Base-by-base conservation (phyloP, 2,329 filamentous ascomycete genomes). In the Alternaria triticina region DNA sequence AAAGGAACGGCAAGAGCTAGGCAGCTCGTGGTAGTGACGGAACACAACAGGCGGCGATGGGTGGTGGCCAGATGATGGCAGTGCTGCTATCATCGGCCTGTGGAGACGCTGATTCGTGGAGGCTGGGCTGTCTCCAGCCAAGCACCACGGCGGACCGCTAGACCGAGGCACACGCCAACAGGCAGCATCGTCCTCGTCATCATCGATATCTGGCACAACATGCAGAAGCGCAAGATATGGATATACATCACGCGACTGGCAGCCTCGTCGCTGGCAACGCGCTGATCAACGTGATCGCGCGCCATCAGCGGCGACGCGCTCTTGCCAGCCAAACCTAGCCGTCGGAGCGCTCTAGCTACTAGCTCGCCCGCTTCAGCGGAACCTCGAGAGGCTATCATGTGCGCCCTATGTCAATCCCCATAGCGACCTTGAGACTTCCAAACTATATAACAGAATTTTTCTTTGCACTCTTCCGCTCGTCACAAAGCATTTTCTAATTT, bases 41-140 rank as follows among this genome's bases (percentile, higher is more conserved):
- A 43, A 46, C 25, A 51, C 30, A 44, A 25, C 44, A 28, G 17
- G 44, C 51, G 40, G 51, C 23, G 57, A 51, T 51, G 30, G 47
- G 72, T 67, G 47, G 72, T 67, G 68, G 67, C 61, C 66, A 64
- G 63, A 59, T 55, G 64, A 46, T 49, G 65, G 62, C 36, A 40
- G 36, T 40, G 36, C 22, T 65, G 65, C 64, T 73, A 73, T 74
- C 70, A 70, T 75, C 68, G 66, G 59, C 55, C 46, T 59, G 65
- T 59, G 61, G 61, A 63, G 59, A 7, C 50, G 20, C 49, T 68
- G 65, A 70, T 70, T 70, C 69, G 73, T 67, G 69, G 73, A 62
- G 44, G 47, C 49, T 59, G 55, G 68, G 65, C 63, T 69, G 65
- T 68, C 59, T 49, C 56, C 54, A 61, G 67, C 64, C 66, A 68